Evolutionary conservation across 192 early-diverging fungal species (phyloP), one percentile per base, ranked within the genome.

Genomic region (Spizellomyces sp.): DNA sequence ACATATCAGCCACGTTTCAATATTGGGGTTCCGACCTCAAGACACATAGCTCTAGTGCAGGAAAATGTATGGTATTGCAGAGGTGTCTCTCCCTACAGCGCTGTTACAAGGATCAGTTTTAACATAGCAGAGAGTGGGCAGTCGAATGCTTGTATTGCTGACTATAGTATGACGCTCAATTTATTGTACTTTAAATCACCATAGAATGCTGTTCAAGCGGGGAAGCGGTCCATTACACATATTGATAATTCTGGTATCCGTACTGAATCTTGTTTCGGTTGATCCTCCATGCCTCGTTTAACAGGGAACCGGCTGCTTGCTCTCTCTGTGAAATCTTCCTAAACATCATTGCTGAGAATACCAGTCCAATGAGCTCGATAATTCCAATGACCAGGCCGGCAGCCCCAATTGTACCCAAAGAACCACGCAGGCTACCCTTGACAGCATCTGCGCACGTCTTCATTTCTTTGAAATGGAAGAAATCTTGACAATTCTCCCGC

Each of bases 261-360:
- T 86, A 86, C 62, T 82, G 80, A 19, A 86, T 80, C 66, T 86
- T 86, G 57, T 77, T 79, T 46, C 85, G 66, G 58, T 86, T 86
- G 59, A 86, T 79, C 58, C 85, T 73, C 85, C 85, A 86, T 6
- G 85, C 80, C 62, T 86, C 85, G 58, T 83, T 86, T 73, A 86
- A 45, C 47, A 86, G 61, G 8, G 68, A 63, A 9, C 76, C 70
- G 6, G 68, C 69, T 0, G 80, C 80, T 43, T 76, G 60, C 62
- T 86, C 85, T 66, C 77, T 81, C 42, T 70, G 64, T 4, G 82
- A 71, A 66, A 86, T 86, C 76, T 79, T 80, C 68, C 74, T 59
- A 71, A 86, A 86, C 66, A 86, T 46, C 43, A 86, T 36, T 45
- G 74, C 77, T 48, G 72, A 76, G 58, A 83, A 81, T 17, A 77